Base-by-base conservation (phyloP, 2,329 filamentous ascomycete species). In the Curvularia hawaiiensis region DNA sequence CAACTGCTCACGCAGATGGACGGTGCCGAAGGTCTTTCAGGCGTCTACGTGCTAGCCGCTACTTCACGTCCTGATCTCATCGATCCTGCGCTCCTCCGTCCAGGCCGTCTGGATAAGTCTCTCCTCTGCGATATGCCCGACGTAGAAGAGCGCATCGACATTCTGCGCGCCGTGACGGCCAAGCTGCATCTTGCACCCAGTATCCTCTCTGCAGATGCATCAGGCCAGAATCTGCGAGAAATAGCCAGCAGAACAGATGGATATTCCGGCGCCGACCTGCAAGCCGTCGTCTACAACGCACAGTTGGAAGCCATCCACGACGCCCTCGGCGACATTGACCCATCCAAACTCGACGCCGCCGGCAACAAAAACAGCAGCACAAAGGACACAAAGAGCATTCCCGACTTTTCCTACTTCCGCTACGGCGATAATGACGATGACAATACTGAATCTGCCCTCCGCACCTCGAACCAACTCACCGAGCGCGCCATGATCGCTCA, bases 1-100 rank as follows among this genome's bases (percentile, higher is more conserved):
- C 96, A 99, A 81, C 87, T 99, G 56, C 84, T 99, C 11, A 99
- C 96, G 0, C 94, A 98, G 76, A 99, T 99, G 95, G 95, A 99
- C 71, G 95, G 95, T 71, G 95, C 95, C 0, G 96, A 99, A 77
- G 96, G 95, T 0, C 79, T 99, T 4, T 92, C 89, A 0, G 95
- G 95, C 1, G 96, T 99, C 0, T 99, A 99, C 68, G 95, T 99
- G 6, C 85, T 99, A 3, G 96, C 96, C 22, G 96, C 95, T 1
- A 99, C 95, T 0, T 94, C 90, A 1, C 83, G 96, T 5, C 96
- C 96, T 0, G 96, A 99, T 75, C 80, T 99, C 14, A 98, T 99
- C 59, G 95, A 99, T 73, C 94, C 96, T 12, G 95, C 95, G 0
- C 81, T 99, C 26, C 83, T 99, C 24, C 87, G 95, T 45, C 96